Evolutionary conservation across 805 yeast genomes (phyloP), one percentile per base, ranked within the genome.

Genomic region (Candida tibetensis): DNA sequence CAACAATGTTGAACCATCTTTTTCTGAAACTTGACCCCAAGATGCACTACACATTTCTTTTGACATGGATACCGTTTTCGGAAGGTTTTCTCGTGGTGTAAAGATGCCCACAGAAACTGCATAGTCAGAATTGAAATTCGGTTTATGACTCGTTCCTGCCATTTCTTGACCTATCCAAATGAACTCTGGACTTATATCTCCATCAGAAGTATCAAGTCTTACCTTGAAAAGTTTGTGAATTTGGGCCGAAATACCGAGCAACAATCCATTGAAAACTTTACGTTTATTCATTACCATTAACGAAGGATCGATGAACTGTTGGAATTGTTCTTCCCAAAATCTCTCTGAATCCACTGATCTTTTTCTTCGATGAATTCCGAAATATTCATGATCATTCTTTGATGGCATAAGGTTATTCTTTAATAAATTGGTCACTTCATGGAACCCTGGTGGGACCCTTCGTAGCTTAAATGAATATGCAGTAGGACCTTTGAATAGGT

Each of bases 161-260:
- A 62, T 39, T 32, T 59, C 63, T 39, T 58, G 59, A 3, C 69
- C 68, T 5, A 64, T 21, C 70, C 71, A 64, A 16, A 65, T 34
- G 21, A 48, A 46, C 19, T 64, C 71, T 4, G 51, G 47, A 30
- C 45, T 47, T 8, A 49, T 27, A 12, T 40, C 40, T 15, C 41
- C 36, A 4, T 33, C 26, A 2, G 33, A 28, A 4, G 36, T 18
- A 4, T 49, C 48, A 23, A 58, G 55, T 39, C 64, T 42, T 2
- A 52, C 37, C 4, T 42, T 26, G 4, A 60, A 44, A 1, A 57
- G 19, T n/a, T 46, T 42, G 16, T 37, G 55, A 17, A 53, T 32
- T 26, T 55, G 63, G 16, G 62, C 37, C 33, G 51, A 54, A n/a
- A 50, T 42, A 5, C 58, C 46, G 17, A 62, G 37, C 19, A 64